Evolutionary conservation across 2,329 filamentous ascomycete genomes (phyloP).

Genomic region (Drechslerella stenobrocha): DNA sequence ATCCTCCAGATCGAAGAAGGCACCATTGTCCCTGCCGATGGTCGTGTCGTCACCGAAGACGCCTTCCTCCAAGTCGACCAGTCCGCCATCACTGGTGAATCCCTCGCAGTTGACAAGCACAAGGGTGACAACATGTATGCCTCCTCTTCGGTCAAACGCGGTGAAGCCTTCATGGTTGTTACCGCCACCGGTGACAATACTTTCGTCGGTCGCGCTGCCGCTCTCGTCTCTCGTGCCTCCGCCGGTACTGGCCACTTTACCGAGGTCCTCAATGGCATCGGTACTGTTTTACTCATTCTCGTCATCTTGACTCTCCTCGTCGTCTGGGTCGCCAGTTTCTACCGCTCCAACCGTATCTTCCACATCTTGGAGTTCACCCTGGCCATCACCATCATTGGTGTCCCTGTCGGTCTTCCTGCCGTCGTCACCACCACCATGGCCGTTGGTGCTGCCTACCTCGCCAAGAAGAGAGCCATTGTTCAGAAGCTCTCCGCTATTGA

Average conservation of each 20-base stretch:
- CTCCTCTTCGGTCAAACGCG: slow-evolving; percentile 87
- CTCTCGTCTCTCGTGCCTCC: slow-evolving; percentile 76
- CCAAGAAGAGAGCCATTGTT: slow-evolving; percentile 89
- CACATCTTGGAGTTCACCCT: slow-evolving; percentile 80
- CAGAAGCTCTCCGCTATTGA: slow-evolving; percentile 91
- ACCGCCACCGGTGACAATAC: slow-evolving; percentile 86
- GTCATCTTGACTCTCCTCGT: slow-evolving; percentile 78
- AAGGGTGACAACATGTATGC: slow-evolving; percentile 78
- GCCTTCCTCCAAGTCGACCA: slow-evolving; percentile 89
- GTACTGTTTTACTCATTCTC: slow-evolving; percentile 75
- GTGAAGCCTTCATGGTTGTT: slow-evolving; percentile 79
- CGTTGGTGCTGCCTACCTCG: slow-evolving; percentile 86
- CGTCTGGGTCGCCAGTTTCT: slow-evolving; percentile 86
- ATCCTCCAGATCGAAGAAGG: slow-evolving; percentile 89
- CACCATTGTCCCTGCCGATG: slow-evolving; percentile 87
- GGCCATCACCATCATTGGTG: slow-evolving; percentile 87
- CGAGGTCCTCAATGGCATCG: slow-evolving; percentile 84
- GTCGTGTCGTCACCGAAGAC: slow-evolving; percentile 78
- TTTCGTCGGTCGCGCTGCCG: slow-evolving; percentile 85
- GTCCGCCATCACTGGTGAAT: slow-evolving; percentile 88
- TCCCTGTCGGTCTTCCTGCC: slow-evolving; percentile 87
- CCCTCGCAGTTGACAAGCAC: slow-evolving; percentile 86
- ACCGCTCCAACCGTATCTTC: slow-evolving; percentile 79
- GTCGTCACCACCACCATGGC: slow-evolving; percentile 95
- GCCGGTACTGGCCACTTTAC: slow-evolving; percentile 82